Conservation (phyloP, 2,329 filamentous ascomycete species). For the Scedosporium apiospermum region DNA sequence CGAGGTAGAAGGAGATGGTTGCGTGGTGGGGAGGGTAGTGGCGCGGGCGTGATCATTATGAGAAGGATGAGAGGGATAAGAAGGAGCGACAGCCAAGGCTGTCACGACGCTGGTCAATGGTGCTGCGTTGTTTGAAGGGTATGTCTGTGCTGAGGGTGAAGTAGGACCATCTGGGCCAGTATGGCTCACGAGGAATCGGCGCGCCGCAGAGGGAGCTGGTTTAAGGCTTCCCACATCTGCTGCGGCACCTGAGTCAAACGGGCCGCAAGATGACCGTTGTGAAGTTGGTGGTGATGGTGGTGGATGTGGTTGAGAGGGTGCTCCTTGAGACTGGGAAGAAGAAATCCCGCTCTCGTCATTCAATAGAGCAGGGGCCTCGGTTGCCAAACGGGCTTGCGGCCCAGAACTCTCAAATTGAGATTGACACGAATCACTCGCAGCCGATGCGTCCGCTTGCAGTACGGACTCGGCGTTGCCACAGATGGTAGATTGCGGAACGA, state of each 20-base stretch:
- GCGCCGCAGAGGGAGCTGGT: neutral
- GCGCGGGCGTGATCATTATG: constrained; percentile 34
- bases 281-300: constrained; percentile 14
- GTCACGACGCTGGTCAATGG: constrained; percentile 45
- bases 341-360: neutral
- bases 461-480: neutral
- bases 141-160: neutral
- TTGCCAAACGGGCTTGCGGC: neutral
- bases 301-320: constrained; percentile 5
- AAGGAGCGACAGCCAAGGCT: constrained; percentile 53
- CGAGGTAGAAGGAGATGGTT: constrained; percentile 12
- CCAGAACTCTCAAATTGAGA: neutral
- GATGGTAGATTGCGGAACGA: constrained; percentile 1
- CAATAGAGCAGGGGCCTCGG: neutral
- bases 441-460: neutral
- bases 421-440: neutral
- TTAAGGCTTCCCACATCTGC: constrained; percentile 16
- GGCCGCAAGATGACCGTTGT: constrained; percentile 11
- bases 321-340: neutral
- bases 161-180: neutral
- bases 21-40: constrained; percentile 6
- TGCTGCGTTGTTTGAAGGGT: constrained; percentile 3
- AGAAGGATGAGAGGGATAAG: constrained; percentile 54
- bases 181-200: constrained; percentile 4
- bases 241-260: constrained; percentile 16